Evolutionary conservation across 345 rosid species (phyloP).

Genomic region (Eucalyptus caleyi): DNA sequence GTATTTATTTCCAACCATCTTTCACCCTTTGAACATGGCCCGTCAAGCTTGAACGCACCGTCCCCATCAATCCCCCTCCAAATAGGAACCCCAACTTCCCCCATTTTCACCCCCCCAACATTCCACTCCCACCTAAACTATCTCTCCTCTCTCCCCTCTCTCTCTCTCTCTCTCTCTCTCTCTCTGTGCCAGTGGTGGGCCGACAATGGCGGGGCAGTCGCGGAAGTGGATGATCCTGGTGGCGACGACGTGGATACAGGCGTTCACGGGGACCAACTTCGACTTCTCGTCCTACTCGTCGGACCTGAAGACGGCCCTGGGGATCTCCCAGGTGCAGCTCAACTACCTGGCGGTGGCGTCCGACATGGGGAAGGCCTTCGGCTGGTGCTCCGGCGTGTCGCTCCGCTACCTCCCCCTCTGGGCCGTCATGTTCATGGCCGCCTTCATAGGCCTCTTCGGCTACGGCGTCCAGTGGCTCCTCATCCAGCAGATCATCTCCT

Average conservation of each 20-base stretch:
- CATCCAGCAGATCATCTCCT: conserved; percentile 23
- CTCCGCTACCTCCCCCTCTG: conserved; percentile 42
- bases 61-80: neutral
- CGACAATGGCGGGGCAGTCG: conserved; percentile 35
- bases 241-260: conserved; percentile 69
- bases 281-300: conserved; percentile 73
- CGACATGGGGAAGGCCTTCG: conserved; percentile 67
- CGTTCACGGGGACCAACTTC: conserved; percentile 75
- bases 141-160: neutral
- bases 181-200: too few relatives aligned
- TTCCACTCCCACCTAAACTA: neutral
- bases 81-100: neutral
- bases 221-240: conserved; percentile 57
- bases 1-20: neutral
- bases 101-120: neutral
- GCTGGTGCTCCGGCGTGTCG: conserved; percentile 68
- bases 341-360: conserved; percentile 69
- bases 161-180: neutral
- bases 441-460: conserved; percentile 38
- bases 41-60: neutral
- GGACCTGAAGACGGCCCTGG: conserved; percentile 40
- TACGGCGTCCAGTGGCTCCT: conserved; percentile 75
- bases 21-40: neutral
- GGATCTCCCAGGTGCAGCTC: conserved; percentile 60
- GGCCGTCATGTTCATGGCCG: conserved; percentile 46